phyloP scores from a whole-genome alignment of 371 early-diverging fungal genomes.

The Rhizomucor miehei region DNA sequence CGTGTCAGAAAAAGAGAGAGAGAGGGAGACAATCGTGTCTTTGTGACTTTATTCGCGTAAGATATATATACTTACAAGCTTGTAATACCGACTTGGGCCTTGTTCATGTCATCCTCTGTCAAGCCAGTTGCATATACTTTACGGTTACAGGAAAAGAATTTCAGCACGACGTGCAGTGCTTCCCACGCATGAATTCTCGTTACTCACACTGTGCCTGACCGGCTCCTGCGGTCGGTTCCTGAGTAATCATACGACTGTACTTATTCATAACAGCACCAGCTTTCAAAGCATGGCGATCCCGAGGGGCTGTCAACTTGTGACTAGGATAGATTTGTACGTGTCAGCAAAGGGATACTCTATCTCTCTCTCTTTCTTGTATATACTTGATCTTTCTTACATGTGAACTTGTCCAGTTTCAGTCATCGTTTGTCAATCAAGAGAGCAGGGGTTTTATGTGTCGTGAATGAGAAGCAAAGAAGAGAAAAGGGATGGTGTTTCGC shows the following conservation, averaged over 20 bases:
- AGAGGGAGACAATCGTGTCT: not conserved
- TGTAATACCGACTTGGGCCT: slow-evolving; percentile 90
- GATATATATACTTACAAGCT: slow-evolving; percentile 62
- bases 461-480: not conserved
- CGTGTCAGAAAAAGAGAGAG: not conserved
- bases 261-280: slow-evolving; percentile 54
- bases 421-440: not conserved
- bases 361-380: not conserved
- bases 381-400: slow-evolving; percentile 1
- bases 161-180: too few relatives aligned
- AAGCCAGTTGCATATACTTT: slow-evolving; percentile 89
- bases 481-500: not conserved
- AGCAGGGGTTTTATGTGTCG: not conserved
- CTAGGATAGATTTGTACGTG: slow-evolving; percentile 3
- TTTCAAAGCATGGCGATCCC: slow-evolving; percentile 23
- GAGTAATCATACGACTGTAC: slow-evolving; percentile 82
- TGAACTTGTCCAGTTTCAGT: slow-evolving; percentile 8
- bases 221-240: slow-evolving; percentile 87
- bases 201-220: slow-evolving; percentile 93
- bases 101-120: slow-evolving; percentile 69
- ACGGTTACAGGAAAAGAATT: too few relatives aligned
- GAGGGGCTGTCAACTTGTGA: slow-evolving; percentile 32
- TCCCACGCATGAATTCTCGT: not conserved
- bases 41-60: not conserved
- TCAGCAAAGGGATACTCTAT: not conserved